These are phyloP conservation scores for Starmera caribaea DNA, from an alignment of 805 yeast genomes.

Conservation along the genomic window DNA sequence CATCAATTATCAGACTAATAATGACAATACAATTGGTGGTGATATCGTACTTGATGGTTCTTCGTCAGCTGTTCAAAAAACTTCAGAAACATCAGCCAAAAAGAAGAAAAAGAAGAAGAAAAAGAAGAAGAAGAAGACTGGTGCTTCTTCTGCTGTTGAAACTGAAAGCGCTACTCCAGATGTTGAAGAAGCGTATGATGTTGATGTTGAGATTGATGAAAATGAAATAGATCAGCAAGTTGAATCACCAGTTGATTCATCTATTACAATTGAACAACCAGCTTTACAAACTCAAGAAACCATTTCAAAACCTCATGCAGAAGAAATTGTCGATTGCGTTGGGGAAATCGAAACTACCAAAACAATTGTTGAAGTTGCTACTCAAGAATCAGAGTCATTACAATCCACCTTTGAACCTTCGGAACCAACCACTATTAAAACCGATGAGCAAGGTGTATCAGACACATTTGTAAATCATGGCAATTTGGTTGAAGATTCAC, in stretches of 20 bases:
- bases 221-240: no score
- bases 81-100: neutral
- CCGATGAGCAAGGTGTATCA: neutral
- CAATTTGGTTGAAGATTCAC: neutral
- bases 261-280: no score
- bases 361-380: neutral
- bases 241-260: neutral
- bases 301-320: neutral
- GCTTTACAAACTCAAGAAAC: neutral
- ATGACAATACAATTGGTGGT: neutral
- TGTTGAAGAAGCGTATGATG: neutral
- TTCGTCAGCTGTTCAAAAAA: neutral
- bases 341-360: neutral
- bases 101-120: conserved; percentile 4
- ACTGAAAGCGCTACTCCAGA: neutral
- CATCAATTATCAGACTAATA: no score
- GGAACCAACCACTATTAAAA: no score
- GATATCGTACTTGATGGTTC: neutral
- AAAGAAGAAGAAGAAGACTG: conserved; percentile 2
- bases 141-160: neutral
- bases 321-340: neutral
- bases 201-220: no score
- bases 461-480: neutral
- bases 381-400: no score
- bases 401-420: no score